Evolutionary conservation across 2,329 filamentous ascomycete genomes (phyloP), one percentile per base, ranked within the genome.

Genomic region (Colletotrichum sp.): DNA sequence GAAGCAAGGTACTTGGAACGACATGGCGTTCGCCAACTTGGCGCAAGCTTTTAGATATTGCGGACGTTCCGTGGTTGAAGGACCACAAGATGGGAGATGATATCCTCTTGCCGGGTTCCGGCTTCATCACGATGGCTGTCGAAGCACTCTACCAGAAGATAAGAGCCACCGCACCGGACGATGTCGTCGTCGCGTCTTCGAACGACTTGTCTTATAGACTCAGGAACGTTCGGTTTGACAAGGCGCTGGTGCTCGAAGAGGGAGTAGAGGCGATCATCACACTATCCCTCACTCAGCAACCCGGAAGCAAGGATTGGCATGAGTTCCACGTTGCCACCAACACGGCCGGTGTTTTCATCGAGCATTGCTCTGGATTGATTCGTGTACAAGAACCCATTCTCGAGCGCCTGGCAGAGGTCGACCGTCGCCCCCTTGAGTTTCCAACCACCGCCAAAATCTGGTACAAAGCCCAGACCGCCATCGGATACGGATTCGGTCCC

Each of bases 31-130:
- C 26, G 6, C 75, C 75, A 12, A 63, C 38, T 9, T 77, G 32
- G 26, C 30, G 26, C 9, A 71, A 74, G 18, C n/a, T 38, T 4
- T 61, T 77, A 5, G 36, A 60, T 9, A 26, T 75, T 13, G 26
- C 28, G 9, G 71, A 77, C 28, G 34, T 71, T n/a, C 82, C 88
- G 36, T 87, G 87, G 26, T 84, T 85, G 10, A 80, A 85, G 64
- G 84, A 87, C 75, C 86, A 87, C 79, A 73, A 80, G 60, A 85
- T 87, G 84, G 83, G 86, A 67, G 85, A 82, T 78, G 82, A 87
- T 43, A 83, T 83, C 71, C 83, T 87, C 78, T 83, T 84, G 61
- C 82, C 86, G 2, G 66, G 36, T 5, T 58, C 66, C 4, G 71
- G 66, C 8, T 76, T 60, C 10, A 18, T 70, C 21, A 32, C 74